Evolutionary conservation across 495 filamentous ascomycete species (phyloP).

Genomic region (Lasiosphaeriaceae sp.): DNA sequence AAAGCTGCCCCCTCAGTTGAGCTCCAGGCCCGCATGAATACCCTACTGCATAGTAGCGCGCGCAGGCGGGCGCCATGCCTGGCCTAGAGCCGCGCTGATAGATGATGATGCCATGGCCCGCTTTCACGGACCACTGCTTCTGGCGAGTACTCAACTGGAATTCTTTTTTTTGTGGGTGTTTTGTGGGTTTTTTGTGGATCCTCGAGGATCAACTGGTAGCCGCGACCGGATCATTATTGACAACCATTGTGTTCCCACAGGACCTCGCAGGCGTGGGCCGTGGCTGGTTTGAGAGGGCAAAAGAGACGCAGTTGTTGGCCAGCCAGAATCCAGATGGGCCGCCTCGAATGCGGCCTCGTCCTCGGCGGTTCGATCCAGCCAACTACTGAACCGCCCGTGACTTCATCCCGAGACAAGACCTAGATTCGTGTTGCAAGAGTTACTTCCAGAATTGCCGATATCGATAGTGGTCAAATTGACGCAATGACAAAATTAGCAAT

Average conservation of each 20-base stretch:
- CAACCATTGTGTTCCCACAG: too few species aligned
- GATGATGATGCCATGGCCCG: conserved; percentile 4
- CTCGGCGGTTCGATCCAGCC: conserved; percentile 14
- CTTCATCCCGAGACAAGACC: not conserved
- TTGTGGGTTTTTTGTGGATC: too few species aligned
- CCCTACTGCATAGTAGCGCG: too few species aligned
- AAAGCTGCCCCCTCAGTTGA: too few species aligned
- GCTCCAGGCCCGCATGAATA: too few species aligned
- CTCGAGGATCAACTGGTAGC: not conserved
- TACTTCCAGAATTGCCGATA: too few species aligned
- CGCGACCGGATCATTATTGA: too few species aligned
- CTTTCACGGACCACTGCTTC: not conserved
- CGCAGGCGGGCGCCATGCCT: conserved; percentile 1
- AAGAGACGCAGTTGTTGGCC: conserved; percentile 1
- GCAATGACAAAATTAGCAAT: too few species aligned
- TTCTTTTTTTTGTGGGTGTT: too few species aligned
- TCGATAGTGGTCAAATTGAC: too few species aligned
- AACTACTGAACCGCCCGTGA: not conserved
- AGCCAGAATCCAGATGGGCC: not conserved
- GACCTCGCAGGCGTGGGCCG: not conserved
- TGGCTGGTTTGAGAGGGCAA: not conserved
- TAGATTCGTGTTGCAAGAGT: too few species aligned
- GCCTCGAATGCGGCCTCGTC: conserved; percentile 15
- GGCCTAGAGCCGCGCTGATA: not conserved
- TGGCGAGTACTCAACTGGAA: too few species aligned